Evolutionary conservation across 208 protist species (phyloP).

Genomic region (Eutreptiella sp.): DNA sequence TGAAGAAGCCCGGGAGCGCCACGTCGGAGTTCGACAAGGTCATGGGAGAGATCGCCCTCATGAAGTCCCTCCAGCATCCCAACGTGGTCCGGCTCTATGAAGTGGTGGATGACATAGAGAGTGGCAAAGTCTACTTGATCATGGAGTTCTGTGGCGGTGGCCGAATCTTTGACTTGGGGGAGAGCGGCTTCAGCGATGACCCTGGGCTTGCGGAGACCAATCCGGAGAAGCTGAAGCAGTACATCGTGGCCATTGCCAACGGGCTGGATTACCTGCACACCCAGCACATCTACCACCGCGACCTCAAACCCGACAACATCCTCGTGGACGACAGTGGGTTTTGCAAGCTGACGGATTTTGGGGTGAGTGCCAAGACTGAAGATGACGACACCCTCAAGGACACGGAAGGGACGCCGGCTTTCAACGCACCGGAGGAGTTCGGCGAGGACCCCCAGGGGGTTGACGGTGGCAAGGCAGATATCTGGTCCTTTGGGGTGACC

Average conservation of each 20-base stretch:
- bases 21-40: background rate
- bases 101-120: constrained; percentile 85
- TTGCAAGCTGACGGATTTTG: constrained; percentile 77
- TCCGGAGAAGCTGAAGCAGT: constrained; percentile 17
- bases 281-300: constrained; percentile 21
- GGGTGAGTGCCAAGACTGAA: constrained; percentile 57
- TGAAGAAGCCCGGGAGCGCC: constrained; percentile 10
- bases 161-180: too few relatives aligned
- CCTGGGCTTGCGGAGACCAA: too few relatives aligned
- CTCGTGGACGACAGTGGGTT: constrained; percentile 55
- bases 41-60: constrained; percentile 84
- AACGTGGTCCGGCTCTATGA: constrained; percentile 89
- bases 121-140: constrained; percentile 81
- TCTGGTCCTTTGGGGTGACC: constrained; percentile 79
- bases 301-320: constrained; percentile 32
- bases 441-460: constrained; percentile 45
- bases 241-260: constrained; percentile 4
- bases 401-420: constrained; percentile 64
- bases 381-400: constrained; percentile 31
- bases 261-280: constrained; percentile 27
- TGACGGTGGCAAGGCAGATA: constrained; percentile 63
- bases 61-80: constrained; percentile 89
- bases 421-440: constrained; percentile 62
- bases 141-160: constrained; percentile 88
- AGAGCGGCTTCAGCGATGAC: too few relatives aligned